Base-by-base conservation (phyloP, 176 grass and related monocot genomes). In the Carex kokanica region DNA sequence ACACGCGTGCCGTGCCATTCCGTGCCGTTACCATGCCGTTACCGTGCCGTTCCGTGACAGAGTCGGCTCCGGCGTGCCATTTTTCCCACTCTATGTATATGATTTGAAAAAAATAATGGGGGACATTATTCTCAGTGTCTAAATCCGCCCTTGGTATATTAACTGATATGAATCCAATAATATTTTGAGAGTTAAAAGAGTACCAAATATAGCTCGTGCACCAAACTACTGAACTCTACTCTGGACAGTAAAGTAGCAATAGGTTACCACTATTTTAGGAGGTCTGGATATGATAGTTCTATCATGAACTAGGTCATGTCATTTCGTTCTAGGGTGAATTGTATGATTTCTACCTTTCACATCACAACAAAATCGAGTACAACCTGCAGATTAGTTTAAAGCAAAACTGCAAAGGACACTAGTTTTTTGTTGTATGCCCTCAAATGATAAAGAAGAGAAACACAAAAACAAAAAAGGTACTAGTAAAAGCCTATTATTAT, bases 131-230 rank as follows among this genome's bases (percentile, higher is more conserved):
- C 45, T 49, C 10, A 49, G 45, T 49, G 45, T 11, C 2, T 49
- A 12, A 49, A 49, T 12, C 45, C 11, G 45, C 45, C 9, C 45
- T 49, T 49, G 14, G 34, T 70, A 69, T 8, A 8, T 8, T 40
- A 40, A 17, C 32, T 41, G 34, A 40, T 69, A 69, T 69, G 34
- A 69, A 69, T 69, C 65, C 34, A 38, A 69, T 41, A 69, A 70
- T 70, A 70, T 73, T 38, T 71, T 71, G 67, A 43, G 17, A 73
- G 38, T 52, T 74, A 27, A 24, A 51, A 51, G n/a, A 49, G 69
- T 25, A 49, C n/a, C 40, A 10, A 52, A 17, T 52, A 25, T 23
- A 52, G 45, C 43, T 18, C 24, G 1, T 52, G 41, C 17, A 74
- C 20, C 14, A 52, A 51, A 52, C 43, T 68, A 25, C 66, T 73